Base-by-base conservation (phyloP, 495 filamentous ascomycete species). In the Penicillium samsonianum region DNA sequence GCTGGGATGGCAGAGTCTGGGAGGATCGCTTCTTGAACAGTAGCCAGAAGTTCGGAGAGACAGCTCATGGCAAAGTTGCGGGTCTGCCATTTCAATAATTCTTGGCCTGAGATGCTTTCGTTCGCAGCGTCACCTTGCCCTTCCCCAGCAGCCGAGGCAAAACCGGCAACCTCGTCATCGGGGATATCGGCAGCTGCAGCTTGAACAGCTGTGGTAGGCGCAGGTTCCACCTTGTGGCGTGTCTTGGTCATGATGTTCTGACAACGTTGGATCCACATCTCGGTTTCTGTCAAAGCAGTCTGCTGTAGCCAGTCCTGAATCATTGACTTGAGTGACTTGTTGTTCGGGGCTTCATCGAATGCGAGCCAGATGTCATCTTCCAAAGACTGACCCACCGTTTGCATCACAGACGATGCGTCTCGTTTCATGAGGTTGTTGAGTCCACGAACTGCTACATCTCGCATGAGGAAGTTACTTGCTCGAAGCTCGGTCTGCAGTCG, bases 161-260 rank as follows among this genome's bases (percentile, higher is more conserved):
- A 98, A 0, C 93, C 94, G 44, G 94, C 93, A 38, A 95, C 92
- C 67, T 99, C 94, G 65, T 99, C 94, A 68, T 99, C 94, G 53
- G 92, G 88, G 4, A 97, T 73, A 60, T 98, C 95, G 9, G 87
- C 80, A 1, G 79, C 79, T 3, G 78, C 78, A 19, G 77, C 75
- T 43, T 84, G 87, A 26, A 73, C 67, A 2, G 74, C 63, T 17
- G 81, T 75, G 5, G 65, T 69, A 14, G 74, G 73, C 31, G 79
- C 69, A 8, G 74, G 67, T 8, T 86, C 75, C 4, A 73, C 74
- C 67, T 85, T 87, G 16, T 78, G 74, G 60, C 84, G 86, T 1
- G 90, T 92, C 79, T 92, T 96, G 40, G 91, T 96, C 67, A 98
- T 82, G 16, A 96, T 85, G 50, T 84, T 85, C 51, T 98, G 92